Base-by-base conservation (phyloP, 73 alveolate genomes). In the Paramecium octaurelia region DNA sequence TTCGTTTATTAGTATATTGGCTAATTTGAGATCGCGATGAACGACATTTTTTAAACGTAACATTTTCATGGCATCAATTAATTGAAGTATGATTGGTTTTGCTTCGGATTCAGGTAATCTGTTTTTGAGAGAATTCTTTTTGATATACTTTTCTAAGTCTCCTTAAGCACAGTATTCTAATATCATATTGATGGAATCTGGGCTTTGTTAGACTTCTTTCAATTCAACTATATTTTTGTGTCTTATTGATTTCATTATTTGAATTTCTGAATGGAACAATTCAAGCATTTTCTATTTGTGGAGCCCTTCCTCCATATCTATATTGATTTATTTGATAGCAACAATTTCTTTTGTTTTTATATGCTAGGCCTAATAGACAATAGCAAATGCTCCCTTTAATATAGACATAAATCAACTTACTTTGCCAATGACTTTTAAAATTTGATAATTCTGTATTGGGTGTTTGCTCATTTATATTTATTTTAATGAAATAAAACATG, bases 21-120 rank as follows among this genome's bases (percentile, higher is more conserved):
- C 98, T 10, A 97, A 98, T 85, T 97, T 97, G 42, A 97, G 58
- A 92, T 97, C 99, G 50, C 99, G 57, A 90, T 97, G 98, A 44
- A 93, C 95, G 76, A 96, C 93, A 44, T 95, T 95, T 57, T 92
- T 88, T 57, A 92, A 94, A 87, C 96, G 99, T 18, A 97, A 64
- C 89, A 95, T 94, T 68, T 94, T 89, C 75, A 95, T 36, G 24
- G 97, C 99, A 7, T 86, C 88, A 0, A 96, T 64, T 48, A 97
- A 92, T 88, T 96, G 92, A 46, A 80, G 76, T 14, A 80, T 44
- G 6, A 80, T 80, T 4, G 91, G 91, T 80, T 80, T 80, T 42
- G 91, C 91, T 80, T 80, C 91, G 0, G 35, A 24, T 35, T 80
- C 91, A 21, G 75, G 48, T 36, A 80, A 46, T 21, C 91, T 80